phyloP scores from a whole-genome alignment of 2,329 filamentous ascomycete species.

The Xylariaceae sp. region DNA sequence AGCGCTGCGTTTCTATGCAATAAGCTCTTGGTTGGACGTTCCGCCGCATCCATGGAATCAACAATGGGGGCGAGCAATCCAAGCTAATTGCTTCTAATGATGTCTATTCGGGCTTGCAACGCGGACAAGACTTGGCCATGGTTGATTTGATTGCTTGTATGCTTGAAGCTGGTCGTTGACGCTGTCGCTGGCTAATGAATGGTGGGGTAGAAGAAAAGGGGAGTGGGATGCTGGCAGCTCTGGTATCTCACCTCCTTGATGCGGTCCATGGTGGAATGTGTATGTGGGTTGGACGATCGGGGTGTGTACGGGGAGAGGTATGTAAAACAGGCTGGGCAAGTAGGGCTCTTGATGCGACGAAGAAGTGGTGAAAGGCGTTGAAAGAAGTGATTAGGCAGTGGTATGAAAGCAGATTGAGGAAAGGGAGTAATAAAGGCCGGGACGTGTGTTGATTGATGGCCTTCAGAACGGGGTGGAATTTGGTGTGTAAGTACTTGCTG shows the following conservation, averaged over 20 bases:
- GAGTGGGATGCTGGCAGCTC: slow-evolving; percentile 38
- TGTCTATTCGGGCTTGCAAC: too few species aligned
- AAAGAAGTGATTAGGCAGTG: slow-evolving; percentile 3
- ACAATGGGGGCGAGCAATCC: too few species aligned
- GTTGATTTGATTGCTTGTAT: slow-evolving; percentile 2
- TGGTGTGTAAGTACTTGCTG: slow-evolving; percentile 19
- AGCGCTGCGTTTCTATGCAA: slow-evolving; percentile 6
- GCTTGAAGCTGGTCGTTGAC: not conserved
- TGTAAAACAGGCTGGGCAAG: slow-evolving; percentile 26
- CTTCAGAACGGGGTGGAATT: slow-evolving; percentile 28
- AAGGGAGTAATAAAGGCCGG: slow-evolving; percentile 24
- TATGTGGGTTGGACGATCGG: slow-evolving; percentile 15
- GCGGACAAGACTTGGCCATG: too few species aligned
- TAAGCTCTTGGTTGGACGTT: not conserved
- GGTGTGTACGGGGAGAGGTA: slow-evolving; percentile 25
- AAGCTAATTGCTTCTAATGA: too few species aligned
- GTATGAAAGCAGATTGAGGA: slow-evolving; percentile 21
- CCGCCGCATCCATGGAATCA: not conserved
- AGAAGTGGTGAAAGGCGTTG: slow-evolving; percentile 14
- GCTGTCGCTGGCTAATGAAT: slow-evolving; percentile 22
- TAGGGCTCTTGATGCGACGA: not conserved
- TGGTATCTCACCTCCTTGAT: slow-evolving; percentile 68
- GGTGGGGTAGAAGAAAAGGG: slow-evolving; percentile 30
- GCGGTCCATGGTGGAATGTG: slow-evolving; percentile 66
- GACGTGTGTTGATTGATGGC: slow-evolving; percentile 25